Base-by-base conservation (phyloP, 139 green algal genomes). In the Edaphochlamys debaryana region DNA sequence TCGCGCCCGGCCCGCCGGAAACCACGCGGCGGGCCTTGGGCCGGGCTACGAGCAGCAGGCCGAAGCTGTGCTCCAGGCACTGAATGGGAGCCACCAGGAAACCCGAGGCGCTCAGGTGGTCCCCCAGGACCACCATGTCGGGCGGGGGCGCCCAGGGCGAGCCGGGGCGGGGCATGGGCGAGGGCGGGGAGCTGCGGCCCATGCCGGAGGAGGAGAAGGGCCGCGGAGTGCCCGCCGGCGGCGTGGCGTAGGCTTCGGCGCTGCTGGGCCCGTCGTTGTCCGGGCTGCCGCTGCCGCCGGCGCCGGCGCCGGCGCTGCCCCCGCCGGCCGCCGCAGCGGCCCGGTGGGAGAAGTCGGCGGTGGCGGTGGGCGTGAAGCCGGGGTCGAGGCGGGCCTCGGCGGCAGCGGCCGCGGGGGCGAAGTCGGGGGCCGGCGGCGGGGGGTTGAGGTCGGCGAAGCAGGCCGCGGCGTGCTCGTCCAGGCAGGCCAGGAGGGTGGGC, bases 51-150 rank as follows among this genome's bases (percentile, higher is more conserved):
- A 82, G 23, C 62, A 82, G 42, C 60, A 82, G 60, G 27, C 76
- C 76, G 13, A 82, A 82, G 6, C 42, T 30, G 34, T 73, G 63
- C 42, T 82, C 76, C 76, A 74, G n/a, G 66, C 76, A 82, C 13
- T 50, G 45, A 3, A 82, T 37, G 3, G 76, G 76, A 30, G 76
- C 76, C 32, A 30, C 76, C 22, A 82, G 42, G 11, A 82, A 13
- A 5, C 76, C 63, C 0, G 63, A 52, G 0, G 76, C 76, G 42
- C 63, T 42, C 5, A 82, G 40, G 32, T 64, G 38, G 0, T 4
- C 32, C 13, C 62, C 76, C 19, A 82, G 62, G 32, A 38, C 25
- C 42, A 15, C 32, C 19, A 82, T 11, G 45, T 82, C 76, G 6
- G 30, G 23, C 20, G 58, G 60, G n/a, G 76, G 62, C 60, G 38